phyloP scores from a whole-genome alignment of 345 rosid species.

The Combretum micranthum region DNA sequence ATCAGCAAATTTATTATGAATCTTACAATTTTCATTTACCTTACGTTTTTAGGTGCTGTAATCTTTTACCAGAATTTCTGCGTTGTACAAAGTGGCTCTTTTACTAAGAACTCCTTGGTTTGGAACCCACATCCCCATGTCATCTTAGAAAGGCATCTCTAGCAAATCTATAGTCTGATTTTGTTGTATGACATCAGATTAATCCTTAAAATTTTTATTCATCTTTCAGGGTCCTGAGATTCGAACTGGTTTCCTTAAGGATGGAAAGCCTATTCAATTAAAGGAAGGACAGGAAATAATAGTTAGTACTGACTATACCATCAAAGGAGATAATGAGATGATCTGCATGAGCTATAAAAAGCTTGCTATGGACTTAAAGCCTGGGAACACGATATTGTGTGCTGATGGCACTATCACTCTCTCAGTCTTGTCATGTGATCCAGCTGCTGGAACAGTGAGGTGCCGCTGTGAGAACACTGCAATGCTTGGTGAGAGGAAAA shows the following conservation, averaged over 20 bases:
- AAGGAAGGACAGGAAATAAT: conserved; percentile 20
- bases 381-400: conserved; percentile 15
- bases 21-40: no score
- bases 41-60: no score
- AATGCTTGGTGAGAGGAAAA: conserved; percentile 19
- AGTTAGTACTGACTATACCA: conserved; percentile 13
- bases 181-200: no score
- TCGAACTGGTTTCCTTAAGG: conserved; percentile 22
- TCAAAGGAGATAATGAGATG: conserved; percentile 10
- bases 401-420: conserved; percentile 18
- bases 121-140: no score
- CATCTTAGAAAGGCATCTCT: no score
- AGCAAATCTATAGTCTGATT: no score
- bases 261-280: conserved; percentile 16
- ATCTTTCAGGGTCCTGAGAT: conserved; percentile 16
- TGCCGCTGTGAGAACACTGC: conserved; percentile 22
- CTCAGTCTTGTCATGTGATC: conserved; percentile 16
- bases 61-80: no score
- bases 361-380: conserved; percentile 16
- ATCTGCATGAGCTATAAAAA: conserved; percentile 19
- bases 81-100: no score
- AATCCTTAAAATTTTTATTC: background rate
- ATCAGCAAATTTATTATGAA: no score
- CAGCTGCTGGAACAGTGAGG: conserved; percentile 13
- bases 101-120: no score